These are phyloP conservation scores for Pelargonium myrrhifolium DNA, from an alignment of 441 rosid genomes.

Conservation along the genomic window DNA sequence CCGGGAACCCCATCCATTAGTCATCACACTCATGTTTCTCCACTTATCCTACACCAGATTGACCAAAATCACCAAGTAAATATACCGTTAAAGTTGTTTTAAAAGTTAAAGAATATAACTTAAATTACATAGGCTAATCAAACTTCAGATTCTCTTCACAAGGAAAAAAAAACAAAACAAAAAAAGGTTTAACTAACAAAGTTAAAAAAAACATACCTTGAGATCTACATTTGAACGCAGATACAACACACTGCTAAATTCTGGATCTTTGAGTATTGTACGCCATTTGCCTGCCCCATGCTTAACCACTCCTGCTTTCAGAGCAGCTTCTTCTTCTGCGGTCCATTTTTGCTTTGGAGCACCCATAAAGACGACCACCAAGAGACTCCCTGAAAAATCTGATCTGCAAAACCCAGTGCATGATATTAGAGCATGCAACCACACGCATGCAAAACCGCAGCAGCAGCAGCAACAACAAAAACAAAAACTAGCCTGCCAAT, in stretches of 20 bases:
- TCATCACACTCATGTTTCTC: slow-evolving; percentile 97
- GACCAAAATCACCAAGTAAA: background rate
- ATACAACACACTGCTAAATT: slow-evolving; percentile 65
- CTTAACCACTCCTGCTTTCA: slow-evolving; percentile 84
- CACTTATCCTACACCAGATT: slow-evolving; percentile 65
- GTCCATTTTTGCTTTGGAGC: slow-evolving; percentile 99
- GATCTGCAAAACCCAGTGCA: slow-evolving; percentile 14
- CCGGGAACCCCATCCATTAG: slow-evolving; percentile 83
- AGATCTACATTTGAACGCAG: slow-evolving; percentile 94
- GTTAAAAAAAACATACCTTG: slow-evolving; percentile 42
- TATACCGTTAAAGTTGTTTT: background rate
- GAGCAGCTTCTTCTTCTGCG: slow-evolving; percentile 86
- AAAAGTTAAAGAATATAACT: too few species aligned
- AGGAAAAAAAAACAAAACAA: too few species aligned
- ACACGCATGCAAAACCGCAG: slow-evolving; percentile 9
- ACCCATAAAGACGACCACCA: slow-evolving; percentile 51
- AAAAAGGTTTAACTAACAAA: slow-evolving; percentile 13
- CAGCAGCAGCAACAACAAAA: background rate
- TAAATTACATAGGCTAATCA: too few species aligned
- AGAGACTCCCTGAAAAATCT: slow-evolving; percentile 13
- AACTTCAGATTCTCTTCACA: background rate
- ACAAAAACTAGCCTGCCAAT: background rate
- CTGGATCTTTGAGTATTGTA: slow-evolving; percentile 88
- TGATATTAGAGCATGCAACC: background rate
- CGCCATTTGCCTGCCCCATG: slow-evolving; percentile 99